Base-by-base conservation (phyloP, 306 rosid species). In the Lathyrus tuberosus region DNA sequence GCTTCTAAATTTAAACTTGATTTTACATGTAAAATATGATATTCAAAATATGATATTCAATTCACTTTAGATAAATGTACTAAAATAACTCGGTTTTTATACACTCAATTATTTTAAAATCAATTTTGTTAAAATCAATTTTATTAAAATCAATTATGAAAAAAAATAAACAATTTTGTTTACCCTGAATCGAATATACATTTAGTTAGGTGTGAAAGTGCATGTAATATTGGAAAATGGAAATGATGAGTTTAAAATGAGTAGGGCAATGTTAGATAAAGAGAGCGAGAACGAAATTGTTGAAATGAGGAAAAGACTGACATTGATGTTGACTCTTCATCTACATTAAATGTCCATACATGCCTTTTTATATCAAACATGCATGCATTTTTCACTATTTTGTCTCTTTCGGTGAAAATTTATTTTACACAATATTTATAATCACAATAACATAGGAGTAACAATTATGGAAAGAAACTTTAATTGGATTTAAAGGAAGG, bases 281-380 rank as follows among this genome's bases (percentile, higher is more conserved):
- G 40, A 57, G 61, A 54, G 3, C 37, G 61, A 54, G 61, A 54
- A 16, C 2, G 18, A 57, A 57, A 13, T 57, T 26, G 38, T 57
- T 14, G 5, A 9, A 3, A 57, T 57, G 12, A 57, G 15, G 6
- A 57, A 57, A 57, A 57, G 18, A 17, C 63, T 57, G 63, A 57
- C 63, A 57, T 28, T 28, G 63, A 57, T 57, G 63, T 57, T 57
- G 63, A 57, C 63, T 28, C 40, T 57, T 18, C 30, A 57, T 57
- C 63, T 57, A 57, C 31, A 57, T 28, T 4, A 28, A 28, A 57
- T 57, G 63, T 57, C 63, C 18, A 57, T 28, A 28, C 28, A 41
- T 57, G 20, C 40, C 11, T 57, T 57, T 57, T 28, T 57, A 57
- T 12, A 26, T 57, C 11, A 28, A 57, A 13, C 10, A 35, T 35